Conservation (phyloP, 1,284 basidiomycete species). For the Rhizoctonia solani region DNA sequence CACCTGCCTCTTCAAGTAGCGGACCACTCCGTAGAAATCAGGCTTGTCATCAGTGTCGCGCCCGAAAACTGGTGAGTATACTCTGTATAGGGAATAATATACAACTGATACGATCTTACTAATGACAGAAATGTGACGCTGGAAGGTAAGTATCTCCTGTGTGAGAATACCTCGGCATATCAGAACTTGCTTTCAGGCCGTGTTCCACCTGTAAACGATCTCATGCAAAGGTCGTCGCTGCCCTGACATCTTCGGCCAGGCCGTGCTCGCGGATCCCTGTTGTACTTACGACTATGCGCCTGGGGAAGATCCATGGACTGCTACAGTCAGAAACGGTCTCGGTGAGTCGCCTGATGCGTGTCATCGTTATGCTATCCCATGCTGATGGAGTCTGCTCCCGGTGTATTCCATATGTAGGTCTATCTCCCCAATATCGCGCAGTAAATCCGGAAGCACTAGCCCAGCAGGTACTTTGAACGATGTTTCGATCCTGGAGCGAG, state of each 20-base stretch:
- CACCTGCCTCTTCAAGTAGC: background rate
- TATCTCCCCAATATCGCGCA: background rate
- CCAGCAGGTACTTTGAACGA: slow-evolving; percentile 4
- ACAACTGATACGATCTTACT: background rate
- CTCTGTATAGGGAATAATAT: background rate
- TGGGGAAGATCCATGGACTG: slow-evolving; percentile 31
- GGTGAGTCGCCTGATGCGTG: background rate
- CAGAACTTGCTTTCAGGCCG: background rate
- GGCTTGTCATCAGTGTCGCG: slow-evolving; percentile 29
- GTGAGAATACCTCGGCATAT: background rate
- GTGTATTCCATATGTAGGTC: too few species aligned
- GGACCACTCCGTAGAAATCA: slow-evolving; percentile 32
- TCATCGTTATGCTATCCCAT: background rate
- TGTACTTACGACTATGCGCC: slow-evolving; percentile 31
- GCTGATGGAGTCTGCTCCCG: background rate
- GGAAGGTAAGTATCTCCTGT: slow-evolving; percentile 1
- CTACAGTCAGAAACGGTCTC: slow-evolving; percentile 14
- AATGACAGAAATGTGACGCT: slow-evolving; percentile 24
- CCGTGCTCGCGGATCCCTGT: slow-evolving; percentile 19
- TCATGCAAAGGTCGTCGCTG: slow-evolving; percentile 24
- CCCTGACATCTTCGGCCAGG: slow-evolving; percentile 26
- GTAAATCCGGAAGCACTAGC: slow-evolving; percentile 20
- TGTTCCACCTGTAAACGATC: slow-evolving; percentile 29
- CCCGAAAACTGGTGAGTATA: slow-evolving; percentile 25
- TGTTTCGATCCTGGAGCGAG: background rate